These are phyloP conservation scores for Pythium plurisporium DNA, from an alignment of 352 stramenopile species.

Conservation along the genomic window DNA sequence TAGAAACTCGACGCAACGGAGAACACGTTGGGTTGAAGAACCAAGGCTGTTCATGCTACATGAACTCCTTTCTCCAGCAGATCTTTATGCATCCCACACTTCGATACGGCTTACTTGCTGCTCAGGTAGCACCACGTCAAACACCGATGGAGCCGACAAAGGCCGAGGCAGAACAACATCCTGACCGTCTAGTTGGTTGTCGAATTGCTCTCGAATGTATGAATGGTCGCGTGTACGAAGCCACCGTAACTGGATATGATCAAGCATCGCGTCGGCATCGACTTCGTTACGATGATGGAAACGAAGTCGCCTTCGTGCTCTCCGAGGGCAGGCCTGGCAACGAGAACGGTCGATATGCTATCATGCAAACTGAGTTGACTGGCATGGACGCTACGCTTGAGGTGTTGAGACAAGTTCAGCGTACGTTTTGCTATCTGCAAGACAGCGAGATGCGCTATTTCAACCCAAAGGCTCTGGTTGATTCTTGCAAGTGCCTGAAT, in stretches of 20 bases:
- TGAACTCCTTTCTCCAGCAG: slow-evolving; percentile 99
- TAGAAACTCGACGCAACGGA: slow-evolving; percentile 73
- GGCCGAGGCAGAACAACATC: slow-evolving; percentile 84
- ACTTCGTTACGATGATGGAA: slow-evolving; percentile 86
- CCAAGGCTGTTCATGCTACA: slow-evolving; percentile 99
- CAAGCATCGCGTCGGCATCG: slow-evolving; percentile 65
- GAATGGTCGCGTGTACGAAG: slow-evolving; percentile 92
- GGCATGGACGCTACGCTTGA: slow-evolving; percentile 82
- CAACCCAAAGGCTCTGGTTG: slow-evolving; percentile 86
- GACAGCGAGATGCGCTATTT: slow-evolving; percentile 86
- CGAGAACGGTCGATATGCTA: slow-evolving; percentile 94
- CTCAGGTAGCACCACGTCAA: slow-evolving; percentile 53
- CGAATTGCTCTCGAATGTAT: slow-evolving; percentile 92
- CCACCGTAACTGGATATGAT: slow-evolving; percentile 88
- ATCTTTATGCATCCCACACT: slow-evolving; percentile 91
- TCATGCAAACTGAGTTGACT: slow-evolving; percentile 71
- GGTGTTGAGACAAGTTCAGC: slow-evolving; percentile 85
- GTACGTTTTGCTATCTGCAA: slow-evolving; percentile 86
- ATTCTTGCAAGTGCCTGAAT: slow-evolving; percentile 86
- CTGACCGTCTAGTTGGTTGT: slow-evolving; percentile 62
- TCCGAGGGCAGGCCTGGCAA: slow-evolving; percentile 92
- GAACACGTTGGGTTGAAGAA: slow-evolving; percentile 96
- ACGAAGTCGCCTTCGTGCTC: slow-evolving; percentile 85
- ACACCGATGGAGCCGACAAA: slow-evolving; percentile 77
- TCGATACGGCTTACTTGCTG: slow-evolving; percentile 67